A percentile compares a stretch with the other conserved stretches of the same genome.
phyloP scores from a whole-genome alignment of 352 stramenopile species.

The Phytopythium kandeliae region DNA sequence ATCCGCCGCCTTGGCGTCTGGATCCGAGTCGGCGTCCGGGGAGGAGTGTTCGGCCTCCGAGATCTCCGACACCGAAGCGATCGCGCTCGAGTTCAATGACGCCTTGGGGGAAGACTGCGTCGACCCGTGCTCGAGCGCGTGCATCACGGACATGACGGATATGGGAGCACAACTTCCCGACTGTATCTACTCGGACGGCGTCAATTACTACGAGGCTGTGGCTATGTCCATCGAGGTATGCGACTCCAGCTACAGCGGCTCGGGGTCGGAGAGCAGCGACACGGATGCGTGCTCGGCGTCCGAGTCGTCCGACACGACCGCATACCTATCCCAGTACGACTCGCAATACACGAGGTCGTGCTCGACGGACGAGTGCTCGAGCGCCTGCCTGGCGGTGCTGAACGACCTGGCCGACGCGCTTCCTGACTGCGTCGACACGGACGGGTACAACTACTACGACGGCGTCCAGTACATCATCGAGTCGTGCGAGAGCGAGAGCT shows the following conservation, averaged over 20 bases:
- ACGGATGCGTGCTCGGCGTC: neutral
- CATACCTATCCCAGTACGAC: slow-evolving; percentile 2
- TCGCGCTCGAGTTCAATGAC: neutral
- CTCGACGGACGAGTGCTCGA: slow-evolving; percentile 1
- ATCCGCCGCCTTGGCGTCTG: neutral
- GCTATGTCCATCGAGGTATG: neutral
- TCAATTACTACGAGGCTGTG: slow-evolving; percentile 1
- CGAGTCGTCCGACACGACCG: neutral
- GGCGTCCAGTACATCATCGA: slow-evolving; percentile 1
- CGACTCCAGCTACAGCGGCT: neutral
- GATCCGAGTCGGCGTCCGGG: neutral
- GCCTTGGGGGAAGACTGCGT: neutral
- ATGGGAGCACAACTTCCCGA: neutral
- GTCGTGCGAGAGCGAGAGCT: neutral
- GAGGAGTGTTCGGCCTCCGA: neutral
- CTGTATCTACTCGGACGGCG: slow-evolving; percentile 3
- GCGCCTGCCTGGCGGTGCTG: neutral
- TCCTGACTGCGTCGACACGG: slow-evolving; percentile 3
- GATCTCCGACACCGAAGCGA: neutral
- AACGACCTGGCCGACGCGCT: neutral
- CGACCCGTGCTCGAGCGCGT: slow-evolving; percentile 1
- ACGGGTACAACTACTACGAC: slow-evolving; percentile 5
- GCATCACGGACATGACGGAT: neutral
- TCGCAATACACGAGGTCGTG: slow-evolving; percentile 1
- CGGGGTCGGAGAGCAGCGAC: neutral